A percentile compares a stretch with the other conserved stretches of the same genome.
phyloP scores from a whole-genome alignment of 495 filamentous ascomycete species.

The Tuber aestivum region DNA sequence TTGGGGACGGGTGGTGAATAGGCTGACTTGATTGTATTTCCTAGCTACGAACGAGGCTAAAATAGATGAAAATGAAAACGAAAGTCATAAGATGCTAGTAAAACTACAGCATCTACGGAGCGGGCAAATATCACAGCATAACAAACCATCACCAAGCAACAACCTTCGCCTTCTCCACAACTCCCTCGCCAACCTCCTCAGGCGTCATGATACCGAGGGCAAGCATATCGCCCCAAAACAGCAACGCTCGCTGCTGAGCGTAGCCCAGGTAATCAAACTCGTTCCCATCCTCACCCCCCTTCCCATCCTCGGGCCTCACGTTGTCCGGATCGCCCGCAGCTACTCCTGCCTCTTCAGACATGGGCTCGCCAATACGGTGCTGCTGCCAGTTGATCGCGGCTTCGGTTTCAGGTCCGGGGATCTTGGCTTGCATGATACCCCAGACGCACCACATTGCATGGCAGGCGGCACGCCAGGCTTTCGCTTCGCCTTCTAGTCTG shows the following conservation, averaged over 20 bases:
- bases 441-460: conserved; percentile 90
- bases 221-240: conserved; percentile 89
- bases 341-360: conserved; percentile 13
- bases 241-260: conserved; percentile 79
- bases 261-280: conserved; percentile 92
- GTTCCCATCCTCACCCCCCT: conserved; percentile 50
- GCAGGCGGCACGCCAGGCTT: conserved; percentile 78
- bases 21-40: too few relatives aligned
- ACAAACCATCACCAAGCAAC: conserved; percentile 15
- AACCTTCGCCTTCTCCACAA: conserved; percentile 19
- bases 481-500: conserved; percentile 66
- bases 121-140: background rate
- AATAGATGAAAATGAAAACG: background rate
- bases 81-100: background rate
- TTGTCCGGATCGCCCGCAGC: conserved; percentile 12
- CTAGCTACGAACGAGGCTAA: too few relatives aligned
- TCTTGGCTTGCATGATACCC: conserved; percentile 91
- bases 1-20: too few relatives aligned
- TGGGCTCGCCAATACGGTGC: background rate
- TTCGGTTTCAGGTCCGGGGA: conserved; percentile 36
- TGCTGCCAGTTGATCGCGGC: conserved; percentile 12
- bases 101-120: background rate
- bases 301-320: background rate
- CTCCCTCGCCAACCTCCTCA: conserved; percentile 66
- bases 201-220: conserved; percentile 56